Percentiles rank a stretch among this genome's conserved stretches.
Conservation (phyloP, 2,329 filamentous ascomycete species). For the Cercospora sesami region DNA sequence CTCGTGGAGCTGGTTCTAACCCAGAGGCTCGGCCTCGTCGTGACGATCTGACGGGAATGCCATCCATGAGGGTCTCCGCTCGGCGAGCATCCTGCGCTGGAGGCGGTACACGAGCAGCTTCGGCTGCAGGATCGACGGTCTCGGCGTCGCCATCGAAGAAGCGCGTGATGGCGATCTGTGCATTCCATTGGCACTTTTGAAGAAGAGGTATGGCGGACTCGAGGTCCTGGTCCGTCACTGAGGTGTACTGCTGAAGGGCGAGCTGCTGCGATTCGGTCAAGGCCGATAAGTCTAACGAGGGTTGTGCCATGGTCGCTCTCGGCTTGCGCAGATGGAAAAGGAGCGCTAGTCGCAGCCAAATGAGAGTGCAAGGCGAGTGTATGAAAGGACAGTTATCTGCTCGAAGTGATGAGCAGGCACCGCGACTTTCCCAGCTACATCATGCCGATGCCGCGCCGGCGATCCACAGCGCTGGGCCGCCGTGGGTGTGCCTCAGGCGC, state of each 20-base stretch:
- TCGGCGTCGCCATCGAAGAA: conserved; percentile 98
- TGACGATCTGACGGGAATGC: conserved; percentile 45
- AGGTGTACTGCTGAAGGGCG: conserved; percentile 82
- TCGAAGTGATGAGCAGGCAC: not conserved
- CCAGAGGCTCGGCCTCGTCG: conserved; percentile 27
- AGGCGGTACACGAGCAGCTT: conserved; percentile 68
- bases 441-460: conserved; percentile 4
- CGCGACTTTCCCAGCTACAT: conserved; percentile 4
- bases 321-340: not conserved
- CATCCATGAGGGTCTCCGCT: conserved; percentile 68
- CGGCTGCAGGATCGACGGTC: conserved; percentile 74
- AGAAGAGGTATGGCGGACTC: conserved; percentile 76
- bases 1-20: conserved; percentile 74
- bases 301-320: conserved; percentile 6
- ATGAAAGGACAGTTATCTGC: not conserved
- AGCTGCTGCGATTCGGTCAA: conserved; percentile 77
- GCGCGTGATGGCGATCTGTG: conserved; percentile 91
- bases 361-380: not conserved
- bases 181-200: conserved; percentile 90
- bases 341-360: not conserved
- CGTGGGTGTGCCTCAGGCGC: not conserved
- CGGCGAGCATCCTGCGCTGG: conserved; percentile 64
- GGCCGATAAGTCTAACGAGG: conserved; percentile 59
- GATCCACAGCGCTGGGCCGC: not conserved
- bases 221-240: conserved; percentile 80